Percentiles rank a stretch among this genome's conserved stretches.
Conservation (phyloP, 495 filamentous ascomycete genomes). For the Talaromyces proteolyticus region DNA sequence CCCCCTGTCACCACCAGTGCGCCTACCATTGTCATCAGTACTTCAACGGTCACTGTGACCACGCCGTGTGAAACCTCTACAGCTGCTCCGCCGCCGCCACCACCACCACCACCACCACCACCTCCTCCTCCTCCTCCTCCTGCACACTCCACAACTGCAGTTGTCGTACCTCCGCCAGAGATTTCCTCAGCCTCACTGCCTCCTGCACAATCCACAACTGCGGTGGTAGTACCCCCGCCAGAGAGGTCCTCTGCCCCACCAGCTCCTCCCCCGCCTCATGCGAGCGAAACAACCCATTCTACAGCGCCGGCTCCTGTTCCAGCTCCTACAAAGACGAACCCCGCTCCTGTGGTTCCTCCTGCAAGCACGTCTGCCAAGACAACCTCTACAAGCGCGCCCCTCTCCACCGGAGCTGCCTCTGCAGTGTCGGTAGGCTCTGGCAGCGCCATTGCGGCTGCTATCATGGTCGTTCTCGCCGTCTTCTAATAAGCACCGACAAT, state of each 20-base stretch:
- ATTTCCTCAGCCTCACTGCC: neutral
- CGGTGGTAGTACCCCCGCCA: neutral
- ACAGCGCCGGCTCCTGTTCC: neutral
- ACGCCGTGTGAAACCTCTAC: neutral
- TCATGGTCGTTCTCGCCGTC: neutral
- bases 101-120: neutral
- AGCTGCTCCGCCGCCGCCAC: neutral
- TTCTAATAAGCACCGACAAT: neutral
- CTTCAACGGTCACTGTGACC: neutral
- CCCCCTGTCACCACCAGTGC: neutral
- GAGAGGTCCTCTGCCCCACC: neutral
- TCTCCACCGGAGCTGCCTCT: neutral
- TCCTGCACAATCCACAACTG: no score
- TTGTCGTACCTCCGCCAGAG: neutral
- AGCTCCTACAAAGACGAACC: neutral
- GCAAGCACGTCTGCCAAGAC: neutral
- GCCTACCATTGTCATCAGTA: neutral
- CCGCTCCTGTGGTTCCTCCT: neutral
- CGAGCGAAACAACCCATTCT: no score
- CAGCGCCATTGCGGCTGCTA: neutral
- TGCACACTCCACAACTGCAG: no score
- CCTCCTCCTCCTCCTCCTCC: neutral
- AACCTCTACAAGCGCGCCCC: neutral
- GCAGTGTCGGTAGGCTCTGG: neutral
- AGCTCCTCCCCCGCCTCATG: no score